These are phyloP conservation scores for Brachypodium distachyon DNA, from an alignment of 202 grass and related monocot species.

Conservation along the genomic window DNA sequence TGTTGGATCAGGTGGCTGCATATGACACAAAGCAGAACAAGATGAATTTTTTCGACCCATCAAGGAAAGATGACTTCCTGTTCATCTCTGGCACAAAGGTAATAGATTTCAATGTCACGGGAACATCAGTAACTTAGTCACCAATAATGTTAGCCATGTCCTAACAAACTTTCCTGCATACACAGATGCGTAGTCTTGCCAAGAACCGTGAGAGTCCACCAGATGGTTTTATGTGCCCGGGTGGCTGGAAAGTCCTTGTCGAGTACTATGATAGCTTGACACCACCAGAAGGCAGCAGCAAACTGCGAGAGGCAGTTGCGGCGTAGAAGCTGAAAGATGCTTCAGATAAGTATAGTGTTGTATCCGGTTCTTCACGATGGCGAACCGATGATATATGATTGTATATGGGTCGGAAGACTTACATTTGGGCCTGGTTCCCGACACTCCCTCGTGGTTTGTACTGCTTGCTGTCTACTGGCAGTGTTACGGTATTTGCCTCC, in stretches of 20 bases:
- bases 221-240: conserved; percentile 96
- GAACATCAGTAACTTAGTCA: neutral
- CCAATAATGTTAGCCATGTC: neutral
- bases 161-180: conserved; percentile 14
- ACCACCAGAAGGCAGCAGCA: conserved; percentile 38
- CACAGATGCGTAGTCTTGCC: conserved; percentile 85
- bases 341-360: neutral
- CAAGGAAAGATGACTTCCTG: conserved; percentile 87
- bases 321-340: conserved; percentile 34
- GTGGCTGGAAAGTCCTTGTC: conserved; percentile 89
- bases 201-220: conserved; percentile 77
- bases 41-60: conserved; percentile 98
- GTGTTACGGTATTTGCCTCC: neutral
- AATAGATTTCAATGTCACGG: conserved; percentile 3
- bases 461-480: conserved; percentile 9
- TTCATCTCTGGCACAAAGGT: conserved; percentile 99
- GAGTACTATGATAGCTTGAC: conserved; percentile 82
- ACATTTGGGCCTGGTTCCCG: conserved; percentile 14
- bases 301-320: conserved; percentile 61
- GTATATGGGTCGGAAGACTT: conserved; percentile 20
- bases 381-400: conserved; percentile 35
- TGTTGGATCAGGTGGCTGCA: conserved; percentile 73
- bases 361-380: conserved; percentile 21
- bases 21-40: conserved; percentile 80
- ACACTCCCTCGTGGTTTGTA: conserved; percentile 3